phyloP scores from a whole-genome alignment of 345 rosid species.

The sweet orange (Citrus sinensis) region DNA sequence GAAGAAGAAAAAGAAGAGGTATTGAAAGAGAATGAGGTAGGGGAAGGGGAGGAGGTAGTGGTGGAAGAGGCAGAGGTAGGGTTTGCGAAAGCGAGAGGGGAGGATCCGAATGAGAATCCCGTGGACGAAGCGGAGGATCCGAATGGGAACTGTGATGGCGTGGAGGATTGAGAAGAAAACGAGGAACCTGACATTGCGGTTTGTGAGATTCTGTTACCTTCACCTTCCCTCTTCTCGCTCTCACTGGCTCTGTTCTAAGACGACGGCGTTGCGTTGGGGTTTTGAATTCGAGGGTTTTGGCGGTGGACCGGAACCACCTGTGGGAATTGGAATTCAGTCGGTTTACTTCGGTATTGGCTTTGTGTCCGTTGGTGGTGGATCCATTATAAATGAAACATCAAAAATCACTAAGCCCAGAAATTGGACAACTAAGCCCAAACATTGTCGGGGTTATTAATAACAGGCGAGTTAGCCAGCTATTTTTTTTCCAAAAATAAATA shows the following conservation, averaged over 20 bases:
- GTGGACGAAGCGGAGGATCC: slow-evolving; percentile 38
- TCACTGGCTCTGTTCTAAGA: neutral
- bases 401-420: neutral
- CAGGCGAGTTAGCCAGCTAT: neutral
- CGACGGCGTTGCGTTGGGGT: neutral
- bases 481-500: neutral
- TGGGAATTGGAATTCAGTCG: neutral
- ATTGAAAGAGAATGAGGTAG: slow-evolving; percentile 29
- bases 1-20: slow-evolving; percentile 7
- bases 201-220: neutral
- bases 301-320: neutral
- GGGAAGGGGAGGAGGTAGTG: too few relatives aligned
- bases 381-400: neutral
- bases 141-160: slow-evolving; percentile 31
- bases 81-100: slow-evolving; percentile 27
- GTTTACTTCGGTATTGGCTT: neutral
- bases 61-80: slow-evolving; percentile 31
- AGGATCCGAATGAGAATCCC: slow-evolving; percentile 38
- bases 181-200: slow-evolving; percentile 35
- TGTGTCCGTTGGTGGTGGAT: neutral
- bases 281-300: slow-evolving; percentile 3
- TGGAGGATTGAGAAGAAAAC: slow-evolving; percentile 9
- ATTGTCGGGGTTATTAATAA: neutral
- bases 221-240: neutral
- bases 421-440: neutral